Percentiles rank a stretch among this genome's conserved stretches.
Conservation (phyloP, 352 stramenopile genomes). For the Phytophthora aleatoria region DNA sequence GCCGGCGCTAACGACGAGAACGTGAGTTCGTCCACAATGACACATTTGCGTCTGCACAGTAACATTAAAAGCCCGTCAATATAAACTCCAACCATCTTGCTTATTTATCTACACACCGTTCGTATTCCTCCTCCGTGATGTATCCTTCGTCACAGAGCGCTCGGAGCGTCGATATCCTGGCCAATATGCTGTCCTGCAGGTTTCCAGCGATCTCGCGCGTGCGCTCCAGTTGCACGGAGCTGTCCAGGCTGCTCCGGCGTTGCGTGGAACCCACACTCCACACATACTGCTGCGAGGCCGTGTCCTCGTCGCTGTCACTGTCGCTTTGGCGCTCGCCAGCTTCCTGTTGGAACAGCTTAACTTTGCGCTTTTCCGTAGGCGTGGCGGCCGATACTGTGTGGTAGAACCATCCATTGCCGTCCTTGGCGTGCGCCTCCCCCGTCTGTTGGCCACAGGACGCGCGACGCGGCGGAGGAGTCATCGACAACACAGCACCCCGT, state of each 20-base stretch:
- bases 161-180: conserved; percentile 73
- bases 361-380: conserved; percentile 39
- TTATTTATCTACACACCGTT: conserved; percentile 42
- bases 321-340: conserved; percentile 29
- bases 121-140: conserved; percentile 78
- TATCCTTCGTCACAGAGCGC: conserved; percentile 83
- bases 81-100: neutral
- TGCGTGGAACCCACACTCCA: conserved; percentile 32
- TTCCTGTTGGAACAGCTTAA: conserved; percentile 30
- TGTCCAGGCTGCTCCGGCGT: conserved; percentile 15
- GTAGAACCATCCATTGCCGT: conserved; percentile 33
- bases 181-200: conserved; percentile 62
- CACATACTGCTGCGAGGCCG: conserved; percentile 20
- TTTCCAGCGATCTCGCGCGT: conserved; percentile 43
- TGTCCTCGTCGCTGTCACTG: conserved; percentile 13
- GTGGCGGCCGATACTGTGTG: conserved; percentile 65
- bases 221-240: conserved; percentile 35
- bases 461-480: conserved; percentile 19
- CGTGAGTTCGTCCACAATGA: conserved; percentile 80
- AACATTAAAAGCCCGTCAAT: conserved; percentile 6
- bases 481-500: conserved; percentile 1
- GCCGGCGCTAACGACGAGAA: conserved; percentile 39
- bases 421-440: conserved; percentile 26
- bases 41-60: conserved; percentile 58
- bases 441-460: conserved; percentile 44